Conservation (phyloP, 78 protist genomes). For the Cavenderia fasciculata region DNA sequence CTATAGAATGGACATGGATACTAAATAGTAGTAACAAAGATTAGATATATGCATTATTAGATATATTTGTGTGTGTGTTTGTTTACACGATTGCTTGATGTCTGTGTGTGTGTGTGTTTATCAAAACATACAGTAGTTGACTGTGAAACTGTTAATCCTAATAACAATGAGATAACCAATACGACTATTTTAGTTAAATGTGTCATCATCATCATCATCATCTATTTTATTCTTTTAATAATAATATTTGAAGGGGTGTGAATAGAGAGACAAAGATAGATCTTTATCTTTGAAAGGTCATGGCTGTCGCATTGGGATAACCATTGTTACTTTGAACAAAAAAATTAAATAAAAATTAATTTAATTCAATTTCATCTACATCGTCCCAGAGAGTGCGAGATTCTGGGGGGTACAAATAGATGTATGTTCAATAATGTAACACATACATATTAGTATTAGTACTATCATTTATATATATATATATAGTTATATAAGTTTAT, state of each 20-base stretch:
- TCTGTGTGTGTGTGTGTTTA: not conserved
- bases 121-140: not conserved
- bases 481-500: not conserved
- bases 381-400: too few species aligned
- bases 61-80: not conserved
- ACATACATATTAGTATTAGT: not conserved
- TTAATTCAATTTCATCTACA: too few species aligned
- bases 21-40: not conserved
- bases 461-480: not conserved
- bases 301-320: too few species aligned
- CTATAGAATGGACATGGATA: constrained; percentile 66
- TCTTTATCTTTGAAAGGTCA: too few species aligned
- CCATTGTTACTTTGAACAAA: too few species aligned
- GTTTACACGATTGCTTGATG: not conserved
- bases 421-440: not conserved
- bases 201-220: too few species aligned
- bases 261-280: too few species aligned
- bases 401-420: not conserved
- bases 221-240: too few species aligned
- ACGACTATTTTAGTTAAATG: too few species aligned
- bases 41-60: not conserved
- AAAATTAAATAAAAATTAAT: too few species aligned
- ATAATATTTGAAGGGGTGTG: too few species aligned
- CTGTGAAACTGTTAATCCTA: not conserved
- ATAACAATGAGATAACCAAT: not conserved